These are phyloP conservation scores for Cinnamomum micranthum DNA, from an alignment of 164 flowering plant genomes.

Conservation along the genomic window DNA sequence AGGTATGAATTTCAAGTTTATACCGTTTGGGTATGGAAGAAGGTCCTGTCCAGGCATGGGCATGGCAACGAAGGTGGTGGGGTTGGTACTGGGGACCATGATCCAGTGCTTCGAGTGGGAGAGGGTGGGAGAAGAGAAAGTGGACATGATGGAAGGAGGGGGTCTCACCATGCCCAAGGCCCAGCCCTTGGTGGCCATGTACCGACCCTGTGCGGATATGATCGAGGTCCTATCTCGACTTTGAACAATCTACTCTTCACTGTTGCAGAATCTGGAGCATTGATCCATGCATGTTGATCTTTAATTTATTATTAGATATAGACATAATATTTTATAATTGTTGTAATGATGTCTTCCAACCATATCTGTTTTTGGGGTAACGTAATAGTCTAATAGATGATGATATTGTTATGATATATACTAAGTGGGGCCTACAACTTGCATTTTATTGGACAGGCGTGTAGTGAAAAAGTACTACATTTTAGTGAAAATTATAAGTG, in stretches of 20 bases:
- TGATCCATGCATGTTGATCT: too few relatives aligned
- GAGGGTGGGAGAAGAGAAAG: conserved; percentile 5
- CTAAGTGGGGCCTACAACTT: too few relatives aligned
- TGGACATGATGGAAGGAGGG: conserved; percentile 9
- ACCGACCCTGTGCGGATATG: conserved; percentile 4
- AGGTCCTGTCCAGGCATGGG: conserved; percentile 21
- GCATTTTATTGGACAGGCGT: too few relatives aligned
- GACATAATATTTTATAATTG: too few relatives aligned
- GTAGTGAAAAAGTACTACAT: too few relatives aligned
- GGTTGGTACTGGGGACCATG: conserved; percentile 3
- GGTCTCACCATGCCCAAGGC: conserved; percentile 18
- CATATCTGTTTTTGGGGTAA: too few relatives aligned
- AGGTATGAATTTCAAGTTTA: conserved; percentile 8
- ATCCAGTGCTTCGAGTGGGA: conserved; percentile 17
- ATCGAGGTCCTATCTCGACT: conserved; percentile 9
- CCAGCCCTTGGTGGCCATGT: conserved; percentile 9
- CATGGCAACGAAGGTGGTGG: conserved; percentile 13
- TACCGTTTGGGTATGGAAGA: conserved; percentile 25
- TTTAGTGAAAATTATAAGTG: too few relatives aligned
- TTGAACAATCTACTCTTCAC: neutral
- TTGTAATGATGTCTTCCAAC: too few relatives aligned
- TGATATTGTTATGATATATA: too few relatives aligned
- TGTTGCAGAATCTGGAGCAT: too few relatives aligned
- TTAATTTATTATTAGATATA: too few relatives aligned
- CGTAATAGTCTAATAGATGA: too few relatives aligned